Percentiles rank a stretch among this genome's conserved stretches.
phyloP scores from a whole-genome alignment of 2,329 filamentous ascomycete species.

The Nemania abortiva region DNA sequence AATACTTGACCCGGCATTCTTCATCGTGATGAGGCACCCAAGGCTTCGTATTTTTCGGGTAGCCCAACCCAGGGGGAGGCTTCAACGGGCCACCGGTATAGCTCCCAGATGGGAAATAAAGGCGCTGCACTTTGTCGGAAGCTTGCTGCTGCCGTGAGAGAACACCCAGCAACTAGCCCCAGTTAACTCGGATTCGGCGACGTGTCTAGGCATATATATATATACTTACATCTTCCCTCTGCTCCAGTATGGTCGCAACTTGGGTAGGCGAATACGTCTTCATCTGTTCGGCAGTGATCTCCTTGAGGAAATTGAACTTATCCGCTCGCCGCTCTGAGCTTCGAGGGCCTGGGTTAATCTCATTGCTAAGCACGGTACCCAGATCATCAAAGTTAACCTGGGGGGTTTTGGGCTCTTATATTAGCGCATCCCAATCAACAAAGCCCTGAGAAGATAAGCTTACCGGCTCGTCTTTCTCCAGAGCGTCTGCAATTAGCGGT shows the following conservation, averaged over 20 bases:
- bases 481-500: constrained; percentile 55
- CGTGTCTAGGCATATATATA: not conserved
- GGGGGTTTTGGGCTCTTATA: not conserved
- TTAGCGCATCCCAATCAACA: constrained; percentile 7
- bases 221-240: constrained; percentile 61
- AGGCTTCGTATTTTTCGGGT: constrained; percentile 45
- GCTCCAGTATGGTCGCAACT: constrained; percentile 60
- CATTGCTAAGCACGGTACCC: constrained; percentile 53
- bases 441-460: not conserved
- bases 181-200: constrained; percentile 13
- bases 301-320: constrained; percentile 60
- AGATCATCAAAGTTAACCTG: constrained; percentile 48
- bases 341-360: constrained; percentile 54
- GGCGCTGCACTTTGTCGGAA: constrained; percentile 1
- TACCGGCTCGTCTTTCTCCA: constrained; percentile 49
- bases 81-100: constrained; percentile 7
- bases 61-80: constrained; percentile 39
- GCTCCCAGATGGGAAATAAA: constrained; percentile 42
- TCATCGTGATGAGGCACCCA: constrained; percentile 55
- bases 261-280: constrained; percentile 61
- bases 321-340: constrained; percentile 57
- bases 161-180: constrained; percentile 50
- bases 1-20: constrained; percentile 66
- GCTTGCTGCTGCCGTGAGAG: constrained; percentile 41
- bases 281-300: constrained; percentile 58